Evolutionary conservation across 441 rosid species (phyloP), one percentile per base, ranked within the genome.

Genomic region (Jatropha podagrica): DNA sequence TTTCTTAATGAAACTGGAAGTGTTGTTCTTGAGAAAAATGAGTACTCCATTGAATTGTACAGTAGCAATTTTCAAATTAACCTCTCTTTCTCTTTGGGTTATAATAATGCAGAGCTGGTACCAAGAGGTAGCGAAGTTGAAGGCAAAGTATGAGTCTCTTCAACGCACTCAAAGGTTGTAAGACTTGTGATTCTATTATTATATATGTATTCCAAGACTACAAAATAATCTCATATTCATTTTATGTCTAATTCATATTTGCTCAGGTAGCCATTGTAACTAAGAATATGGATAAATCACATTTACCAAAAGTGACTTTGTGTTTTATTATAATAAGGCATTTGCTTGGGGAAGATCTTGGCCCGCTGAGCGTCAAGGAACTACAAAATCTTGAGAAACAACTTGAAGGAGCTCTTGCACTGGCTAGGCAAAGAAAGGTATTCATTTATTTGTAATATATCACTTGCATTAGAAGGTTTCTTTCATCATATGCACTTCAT

Each of bases 311-410:
- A 15, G 15, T 13, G 41, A 20, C 63, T 55, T 60, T 7, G 56
- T 68, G 59, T 41, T 72, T 20, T 44, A 44, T 44, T 44, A 44
- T 44, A 32, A 23, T 12, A 70, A 92, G 97, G 91, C 88, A 88
- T 81, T 86, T 92, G 88, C 96, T 91, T 63, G 97, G 97, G 77
- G 96, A 91, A 80, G 91, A 91, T 84, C 92, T 92, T 65, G 94
- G 91, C 62, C 89, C 91, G 7, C 73, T 92, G 77, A 91, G 77
- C 69, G 85, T 91, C 62, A 92, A 89, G 74, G 94, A 92, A 81
- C 83, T 92, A 32, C 90, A 83, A 77, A 84, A 82, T 72, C 88
- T 92, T n/a, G 97, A 92, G 90, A 92, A 86, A 73, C 96, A 92
- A 73, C 94, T 92, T 26, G 96, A 92, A 83, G 87, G 87, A 44